A percentile compares a stretch with the other conserved stretches of the same genome.
Conservation (phyloP, 1,139 yeast species). For the Zygosaccharomyces pseudobailii region DNA sequence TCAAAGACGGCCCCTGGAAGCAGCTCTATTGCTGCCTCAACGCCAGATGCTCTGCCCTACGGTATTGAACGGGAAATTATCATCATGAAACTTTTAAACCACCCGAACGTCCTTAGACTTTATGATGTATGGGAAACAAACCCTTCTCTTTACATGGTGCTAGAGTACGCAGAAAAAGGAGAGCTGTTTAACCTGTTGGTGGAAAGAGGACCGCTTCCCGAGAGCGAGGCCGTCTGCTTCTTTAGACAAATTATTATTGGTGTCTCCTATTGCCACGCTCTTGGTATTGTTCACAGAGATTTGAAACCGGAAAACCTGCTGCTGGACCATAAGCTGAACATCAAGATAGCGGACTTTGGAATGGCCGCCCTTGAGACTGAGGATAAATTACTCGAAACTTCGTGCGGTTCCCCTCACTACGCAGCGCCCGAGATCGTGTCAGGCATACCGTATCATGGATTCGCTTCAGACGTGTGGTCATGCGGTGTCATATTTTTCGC, state of each 20-base stretch:
- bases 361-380: constrained; percentile 98
- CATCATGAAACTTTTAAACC: constrained; percentile 83
- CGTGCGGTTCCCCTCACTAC: constrained; percentile 98
- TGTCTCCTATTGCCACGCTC: constrained; percentile 86
- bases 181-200: constrained; percentile 89
- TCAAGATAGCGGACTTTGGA: constrained; percentile 97
- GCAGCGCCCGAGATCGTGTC: constrained; percentile 98
- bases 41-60: constrained; percentile 67
- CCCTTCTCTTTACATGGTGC: constrained; percentile 81
- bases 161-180: constrained; percentile 97
- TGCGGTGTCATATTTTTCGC: constrained; percentile 96
- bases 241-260: constrained; percentile 92
- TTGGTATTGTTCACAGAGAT: constrained; percentile 93
- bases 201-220: constrained; percentile 82
- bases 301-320: constrained; percentile 91
- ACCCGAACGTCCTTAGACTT: constrained; percentile 90
- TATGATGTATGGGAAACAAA: constrained; percentile 99
- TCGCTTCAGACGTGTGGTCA: constrained; percentile 97
- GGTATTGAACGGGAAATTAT: constrained; percentile 97
- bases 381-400: constrained; percentile 81
- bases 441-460: constrained; percentile 91
- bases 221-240: constrained; percentile 81
- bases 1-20: constrained; percentile 14
- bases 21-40: constrained; percentile 37
- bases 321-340: constrained; percentile 78